phyloP scores from a whole-genome alignment of 805 yeast genomes.

The Novakomyces olei region DNA sequence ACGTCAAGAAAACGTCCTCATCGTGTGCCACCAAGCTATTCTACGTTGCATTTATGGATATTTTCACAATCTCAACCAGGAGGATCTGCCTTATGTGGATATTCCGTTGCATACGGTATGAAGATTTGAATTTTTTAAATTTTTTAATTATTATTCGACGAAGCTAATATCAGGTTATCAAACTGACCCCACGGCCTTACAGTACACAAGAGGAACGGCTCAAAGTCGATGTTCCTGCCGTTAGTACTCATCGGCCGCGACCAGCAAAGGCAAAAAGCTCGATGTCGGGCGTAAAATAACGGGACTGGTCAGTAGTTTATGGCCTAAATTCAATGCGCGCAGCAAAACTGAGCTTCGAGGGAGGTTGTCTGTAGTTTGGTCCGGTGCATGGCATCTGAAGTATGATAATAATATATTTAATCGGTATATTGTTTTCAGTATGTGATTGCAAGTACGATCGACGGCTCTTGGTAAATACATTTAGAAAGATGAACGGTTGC shows the following conservation, averaged over 20 bases:
- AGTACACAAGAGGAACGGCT: conserved; percentile 47
- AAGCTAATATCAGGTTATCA: conserved; percentile 21
- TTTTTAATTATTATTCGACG: background rate
- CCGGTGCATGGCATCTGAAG: too few relatives aligned
- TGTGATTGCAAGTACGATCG: background rate
- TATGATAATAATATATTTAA: too few relatives aligned
- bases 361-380: too few relatives aligned
- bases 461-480: conserved; percentile 26
- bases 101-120: conserved; percentile 91
- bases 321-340: too few relatives aligned
- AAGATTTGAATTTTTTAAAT: conserved; percentile 14
- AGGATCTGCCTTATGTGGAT: conserved; percentile 96
- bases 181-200: conserved; percentile 93
- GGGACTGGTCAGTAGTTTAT: too few relatives aligned
- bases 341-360: too few relatives aligned
- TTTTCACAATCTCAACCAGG: conserved; percentile 96
- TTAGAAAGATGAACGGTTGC: too few relatives aligned
- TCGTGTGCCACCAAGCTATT: conserved; percentile 95
- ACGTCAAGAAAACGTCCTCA: conserved; percentile 84
- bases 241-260: conserved; percentile 70
- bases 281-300: too few relatives aligned
- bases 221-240: conserved; percentile 94
- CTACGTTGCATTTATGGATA: conserved; percentile 90
- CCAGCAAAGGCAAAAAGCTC: conserved; percentile 56
- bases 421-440: background rate